Evolutionary conservation across 179 eudicot species (phyloP).

Genomic region (Spinacia oleracea): DNA sequence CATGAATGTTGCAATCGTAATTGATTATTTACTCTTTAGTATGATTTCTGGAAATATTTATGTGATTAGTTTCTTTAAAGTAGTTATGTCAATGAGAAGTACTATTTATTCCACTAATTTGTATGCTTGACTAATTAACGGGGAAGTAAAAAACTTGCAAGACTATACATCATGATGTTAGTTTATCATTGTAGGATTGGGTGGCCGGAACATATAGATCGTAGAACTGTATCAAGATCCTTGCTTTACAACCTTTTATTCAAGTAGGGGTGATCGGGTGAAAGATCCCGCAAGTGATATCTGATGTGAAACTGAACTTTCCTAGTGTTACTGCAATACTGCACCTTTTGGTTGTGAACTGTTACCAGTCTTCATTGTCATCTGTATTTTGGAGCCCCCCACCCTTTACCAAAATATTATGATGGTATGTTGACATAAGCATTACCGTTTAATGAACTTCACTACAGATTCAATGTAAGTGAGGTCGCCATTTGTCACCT

Average conservation of each 20-base stretch:
- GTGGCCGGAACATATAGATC: neutral
- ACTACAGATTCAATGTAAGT: slow-evolving; percentile 4
- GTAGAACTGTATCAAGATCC: neutral
- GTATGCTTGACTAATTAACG: too few relatives aligned
- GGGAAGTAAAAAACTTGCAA: too few relatives aligned
- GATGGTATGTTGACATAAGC: slow-evolving; percentile 3
- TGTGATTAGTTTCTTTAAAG: too few relatives aligned
- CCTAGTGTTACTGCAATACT: neutral
- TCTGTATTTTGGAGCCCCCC: neutral
- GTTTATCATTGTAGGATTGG: neutral
- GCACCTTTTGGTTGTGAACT: slow-evolving; percentile 5
- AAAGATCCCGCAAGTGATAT: neutral
- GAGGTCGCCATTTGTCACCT: neutral
- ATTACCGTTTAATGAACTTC: neutral
- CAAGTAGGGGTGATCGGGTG: neutral
- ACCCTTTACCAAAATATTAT: neutral
- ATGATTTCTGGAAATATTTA: too few relatives aligned
- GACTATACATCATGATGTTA: neutral
- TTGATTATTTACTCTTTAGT: too few relatives aligned
- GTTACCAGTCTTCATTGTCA: neutral
- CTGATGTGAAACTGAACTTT: too few relatives aligned
- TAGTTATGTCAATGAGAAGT: too few relatives aligned
- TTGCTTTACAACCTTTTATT: too few relatives aligned
- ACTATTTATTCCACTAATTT: too few relatives aligned
- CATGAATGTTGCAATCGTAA: too few relatives aligned